These are phyloP conservation scores for Paraconiothyrium sp. DNA, from an alignment of 2,329 filamentous ascomycete genomes.

Conservation along the genomic window DNA sequence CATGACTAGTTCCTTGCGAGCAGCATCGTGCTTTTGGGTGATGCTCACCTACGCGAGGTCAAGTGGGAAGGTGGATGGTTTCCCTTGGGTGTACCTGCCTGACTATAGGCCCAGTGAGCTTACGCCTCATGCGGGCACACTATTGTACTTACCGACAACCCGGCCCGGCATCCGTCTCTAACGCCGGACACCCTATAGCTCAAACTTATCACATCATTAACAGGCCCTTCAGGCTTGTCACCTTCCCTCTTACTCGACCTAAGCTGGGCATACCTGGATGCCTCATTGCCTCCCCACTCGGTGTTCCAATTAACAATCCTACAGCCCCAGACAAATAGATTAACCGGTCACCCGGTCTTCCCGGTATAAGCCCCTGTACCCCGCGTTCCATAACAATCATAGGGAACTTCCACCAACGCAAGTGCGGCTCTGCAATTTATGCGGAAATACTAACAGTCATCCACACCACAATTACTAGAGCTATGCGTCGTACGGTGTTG, in stretches of 20 bases:
- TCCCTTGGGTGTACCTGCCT: too few relatives aligned
- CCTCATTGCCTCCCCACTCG: neutral
- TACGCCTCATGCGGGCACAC: neutral
- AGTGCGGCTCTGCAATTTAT: slow-evolving; percentile 13
- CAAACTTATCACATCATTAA: neutral
- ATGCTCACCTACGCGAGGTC: too few relatives aligned
- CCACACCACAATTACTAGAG: neutral
- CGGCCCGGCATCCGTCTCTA: slow-evolving; percentile 2
- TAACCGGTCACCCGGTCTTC: neutral
- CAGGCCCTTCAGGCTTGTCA: neutral
- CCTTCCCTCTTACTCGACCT: neutral
- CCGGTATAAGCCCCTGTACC: neutral
- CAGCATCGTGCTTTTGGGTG: too few relatives aligned
- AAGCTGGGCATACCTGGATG: neutral
- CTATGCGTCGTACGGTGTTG: neutral
- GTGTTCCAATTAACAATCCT: neutral
- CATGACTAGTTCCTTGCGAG: too few relatives aligned
- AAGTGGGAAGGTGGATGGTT: too few relatives aligned
- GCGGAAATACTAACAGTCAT: slow-evolving; percentile 1
- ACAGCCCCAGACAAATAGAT: slow-evolving; percentile 3
- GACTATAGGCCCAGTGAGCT: neutral
- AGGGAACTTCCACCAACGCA: slow-evolving; percentile 14
- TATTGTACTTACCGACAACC: neutral
- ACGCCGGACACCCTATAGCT: neutral
- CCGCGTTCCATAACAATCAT: slow-evolving; percentile 1